Conservation (phyloP, 495 filamentous ascomycete genomes). For the Aspergillus homomorphus region DNA sequence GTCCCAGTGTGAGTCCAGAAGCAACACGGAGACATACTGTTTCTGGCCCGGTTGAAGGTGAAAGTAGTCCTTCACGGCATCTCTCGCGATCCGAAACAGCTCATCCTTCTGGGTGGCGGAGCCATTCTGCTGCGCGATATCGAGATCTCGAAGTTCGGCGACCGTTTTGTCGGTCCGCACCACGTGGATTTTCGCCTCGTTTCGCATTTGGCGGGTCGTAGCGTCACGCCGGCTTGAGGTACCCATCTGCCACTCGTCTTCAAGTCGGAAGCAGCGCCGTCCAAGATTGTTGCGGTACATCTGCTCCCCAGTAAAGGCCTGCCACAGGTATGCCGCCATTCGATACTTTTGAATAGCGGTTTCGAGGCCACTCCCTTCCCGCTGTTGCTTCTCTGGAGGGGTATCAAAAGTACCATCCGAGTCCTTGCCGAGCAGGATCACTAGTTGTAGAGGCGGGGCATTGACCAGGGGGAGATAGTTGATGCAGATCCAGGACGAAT, state of each 20-base stretch:
- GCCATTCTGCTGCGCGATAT: slow-evolving; percentile 75
- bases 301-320: slow-evolving; percentile 91
- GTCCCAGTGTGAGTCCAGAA: slow-evolving; percentile 89
- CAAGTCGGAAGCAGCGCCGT: slow-evolving; percentile 79
- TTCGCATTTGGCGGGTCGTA: slow-evolving; percentile 68
- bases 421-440: slow-evolving; percentile 79
- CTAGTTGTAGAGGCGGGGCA: slow-evolving; percentile 77
- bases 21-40: slow-evolving; percentile 77
- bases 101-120: slow-evolving; percentile 64
- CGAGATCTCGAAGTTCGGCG: slow-evolving; percentile 72
- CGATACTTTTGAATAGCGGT: slow-evolving; percentile 80
- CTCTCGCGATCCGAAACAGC: slow-evolving; percentile 69
- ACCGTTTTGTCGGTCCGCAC: slow-evolving; percentile 80
- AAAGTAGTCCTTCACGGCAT: slow-evolving; percentile 75
- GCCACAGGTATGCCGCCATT: slow-evolving; percentile 92
- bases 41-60: slow-evolving; percentile 69
- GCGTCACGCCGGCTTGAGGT: slow-evolving; percentile 69
- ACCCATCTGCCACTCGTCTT: slow-evolving; percentile 88
- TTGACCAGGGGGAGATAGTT: slow-evolving; percentile 79
- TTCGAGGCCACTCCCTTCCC: slow-evolving; percentile 77
- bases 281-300: slow-evolving; percentile 87
- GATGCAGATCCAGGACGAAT: slow-evolving; percentile 74
- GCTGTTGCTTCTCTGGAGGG: slow-evolving; percentile 66
- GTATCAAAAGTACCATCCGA: slow-evolving; percentile 85
- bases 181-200: slow-evolving; percentile 83